Conservation (phyloP, 106 monocot species). For the Allium sativum region DNA sequence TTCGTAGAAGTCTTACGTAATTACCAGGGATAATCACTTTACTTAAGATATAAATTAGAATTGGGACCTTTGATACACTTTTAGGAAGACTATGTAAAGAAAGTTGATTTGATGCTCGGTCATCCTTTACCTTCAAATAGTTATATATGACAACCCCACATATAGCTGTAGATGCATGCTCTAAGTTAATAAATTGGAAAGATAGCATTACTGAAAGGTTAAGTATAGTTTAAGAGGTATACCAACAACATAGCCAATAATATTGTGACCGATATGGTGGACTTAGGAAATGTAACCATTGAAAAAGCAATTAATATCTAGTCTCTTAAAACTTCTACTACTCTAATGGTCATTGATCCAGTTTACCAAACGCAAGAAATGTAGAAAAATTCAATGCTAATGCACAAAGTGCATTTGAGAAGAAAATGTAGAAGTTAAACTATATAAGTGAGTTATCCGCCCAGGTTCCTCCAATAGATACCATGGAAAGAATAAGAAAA, state of each 20-base stretch:
- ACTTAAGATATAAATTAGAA: neutral
- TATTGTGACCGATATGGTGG: slow-evolving; percentile 77
- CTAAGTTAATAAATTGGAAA: slow-evolving; percentile 2
- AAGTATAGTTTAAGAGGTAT: too few species aligned
- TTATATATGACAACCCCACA: slow-evolving; percentile 98
- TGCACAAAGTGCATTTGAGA: slow-evolving; percentile 77
- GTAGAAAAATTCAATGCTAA: slow-evolving; percentile 82
- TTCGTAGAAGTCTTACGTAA: too few species aligned
- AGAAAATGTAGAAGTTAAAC: slow-evolving; percentile 81
- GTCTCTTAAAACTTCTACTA: slow-evolving; percentile 89
- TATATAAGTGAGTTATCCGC: slow-evolving; percentile 58
- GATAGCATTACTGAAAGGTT: neutral
- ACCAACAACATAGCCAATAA: slow-evolving; percentile 89
- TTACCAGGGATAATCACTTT: too few species aligned
- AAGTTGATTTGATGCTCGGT: slow-evolving; percentile 38
- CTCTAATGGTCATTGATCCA: slow-evolving; percentile 74
- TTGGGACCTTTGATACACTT: slow-evolving; percentile 53
- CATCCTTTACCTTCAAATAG: slow-evolving; percentile 87
- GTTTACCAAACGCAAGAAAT: slow-evolving; percentile 88
- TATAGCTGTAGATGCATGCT: slow-evolving; percentile 13
- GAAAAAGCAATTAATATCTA: slow-evolving; percentile 93
- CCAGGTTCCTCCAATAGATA: slow-evolving; percentile 63
- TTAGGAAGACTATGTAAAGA: slow-evolving; percentile 47
- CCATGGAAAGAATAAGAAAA: slow-evolving; percentile 82
- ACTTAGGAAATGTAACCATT: slow-evolving; percentile 83